phyloP scores from a whole-genome alignment of 2,329 filamentous ascomycete genomes.

The Aspergillus sp. region DNA sequence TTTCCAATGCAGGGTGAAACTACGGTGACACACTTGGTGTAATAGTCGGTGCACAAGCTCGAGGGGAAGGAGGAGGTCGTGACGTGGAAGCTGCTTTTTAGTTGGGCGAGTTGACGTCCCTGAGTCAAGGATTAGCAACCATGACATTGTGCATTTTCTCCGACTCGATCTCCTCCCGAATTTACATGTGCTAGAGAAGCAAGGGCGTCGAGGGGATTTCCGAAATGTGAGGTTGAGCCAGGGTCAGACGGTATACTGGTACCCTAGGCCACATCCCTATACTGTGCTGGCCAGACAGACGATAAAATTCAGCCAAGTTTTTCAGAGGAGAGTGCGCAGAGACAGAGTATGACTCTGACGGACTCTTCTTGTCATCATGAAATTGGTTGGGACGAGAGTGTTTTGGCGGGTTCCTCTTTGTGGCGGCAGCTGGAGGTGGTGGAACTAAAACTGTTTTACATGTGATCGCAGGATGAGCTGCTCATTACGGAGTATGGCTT shows the following conservation, averaged over 20 bases:
- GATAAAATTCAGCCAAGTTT: neutral
- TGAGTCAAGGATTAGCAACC: neutral
- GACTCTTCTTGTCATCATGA: neutral
- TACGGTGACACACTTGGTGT: too few relatives aligned
- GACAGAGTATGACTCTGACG: neutral
- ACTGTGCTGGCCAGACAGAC: neutral
- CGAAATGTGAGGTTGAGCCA: neutral
- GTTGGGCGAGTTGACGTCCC: neutral
- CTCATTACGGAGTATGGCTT: neutral
- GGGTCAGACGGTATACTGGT: neutral
- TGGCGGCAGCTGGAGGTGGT: neutral
- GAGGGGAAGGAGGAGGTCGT: neutral
- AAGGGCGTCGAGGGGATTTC: neutral
- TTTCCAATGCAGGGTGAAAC: too few relatives aligned
- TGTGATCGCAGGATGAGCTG: constrained; percentile 2
- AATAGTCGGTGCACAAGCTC: neutral
- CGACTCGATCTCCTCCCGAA: neutral
- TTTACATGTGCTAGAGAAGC: neutral
- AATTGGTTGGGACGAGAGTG: neutral
- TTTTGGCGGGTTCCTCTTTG: neutral
- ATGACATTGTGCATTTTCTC: neutral
- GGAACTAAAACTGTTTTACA: constrained; percentile 1
- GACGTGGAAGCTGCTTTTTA: neutral
- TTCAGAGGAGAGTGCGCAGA: too few relatives aligned
- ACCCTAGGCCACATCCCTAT: neutral